Percentiles rank a stretch among this genome's conserved stretches.
phyloP scores from a whole-genome alignment of 176 grass and related monocot species.

The Avena insularis region DNA sequence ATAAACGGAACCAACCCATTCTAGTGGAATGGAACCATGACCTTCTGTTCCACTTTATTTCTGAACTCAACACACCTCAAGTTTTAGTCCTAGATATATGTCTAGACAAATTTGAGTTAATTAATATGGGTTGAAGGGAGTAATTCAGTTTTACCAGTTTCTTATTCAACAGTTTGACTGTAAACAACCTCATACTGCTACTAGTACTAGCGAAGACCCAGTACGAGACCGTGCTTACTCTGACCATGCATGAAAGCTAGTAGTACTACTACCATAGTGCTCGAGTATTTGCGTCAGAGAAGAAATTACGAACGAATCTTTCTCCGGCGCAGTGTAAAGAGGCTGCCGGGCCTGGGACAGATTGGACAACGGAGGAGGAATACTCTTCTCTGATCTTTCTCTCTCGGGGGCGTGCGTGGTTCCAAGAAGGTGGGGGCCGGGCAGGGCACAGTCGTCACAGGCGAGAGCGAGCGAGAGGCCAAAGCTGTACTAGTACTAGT shows the following conservation, averaged over 20 bases:
- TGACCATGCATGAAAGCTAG: not conserved
- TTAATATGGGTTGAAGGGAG: no score
- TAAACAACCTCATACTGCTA: not conserved
- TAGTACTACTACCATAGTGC: not conserved
- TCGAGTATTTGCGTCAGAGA: not conserved
- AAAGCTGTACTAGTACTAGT: not conserved
- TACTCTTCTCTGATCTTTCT: not conserved
- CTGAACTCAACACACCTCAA: no score
- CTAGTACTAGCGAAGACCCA: no score
- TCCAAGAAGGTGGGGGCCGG: not conserved
- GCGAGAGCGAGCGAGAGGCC: not conserved
- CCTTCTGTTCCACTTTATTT: no score
- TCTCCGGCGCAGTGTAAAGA: not conserved
- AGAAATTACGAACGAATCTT: not conserved
- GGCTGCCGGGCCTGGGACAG: not conserved
- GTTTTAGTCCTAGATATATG: no score
- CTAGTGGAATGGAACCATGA: no score
- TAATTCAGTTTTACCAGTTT: not conserved
- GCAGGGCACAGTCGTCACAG: not conserved
- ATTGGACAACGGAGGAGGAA: not conserved
- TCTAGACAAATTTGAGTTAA: no score
- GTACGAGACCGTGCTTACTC: not conserved
- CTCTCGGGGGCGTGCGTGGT: not conserved
- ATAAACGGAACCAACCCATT: no score
- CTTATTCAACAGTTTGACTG: not conserved